Evolutionary conservation across 805 yeast species (phyloP), one percentile per base, ranked within the genome.

Genomic region (Teunomyces pallodes): DNA sequence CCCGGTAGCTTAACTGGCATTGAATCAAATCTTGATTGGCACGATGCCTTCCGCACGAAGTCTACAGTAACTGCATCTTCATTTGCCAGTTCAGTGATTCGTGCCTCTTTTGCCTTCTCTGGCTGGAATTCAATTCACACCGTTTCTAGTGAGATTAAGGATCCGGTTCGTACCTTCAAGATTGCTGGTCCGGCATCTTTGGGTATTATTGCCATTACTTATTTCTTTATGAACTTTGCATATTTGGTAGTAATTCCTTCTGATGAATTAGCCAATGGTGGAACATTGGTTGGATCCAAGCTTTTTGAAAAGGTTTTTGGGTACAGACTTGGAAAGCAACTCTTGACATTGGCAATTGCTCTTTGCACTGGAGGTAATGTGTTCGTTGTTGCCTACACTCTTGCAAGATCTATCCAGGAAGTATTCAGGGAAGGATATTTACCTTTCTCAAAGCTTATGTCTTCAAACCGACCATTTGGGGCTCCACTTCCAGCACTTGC

Each of bases 41-140:
- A 56, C 6, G 51, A 57, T 2, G 67, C 76, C 45, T 67, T 65
- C 44, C 50, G 54, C 1, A 60, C 68, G 28, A 67, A 69, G 47
- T 66, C 66, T 0, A 32, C 57, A 1, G 67, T 77, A 1, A 64
- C 77, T 1, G 36, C 72, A 2, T 66, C 85, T 0, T 71, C 79
- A 1, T 64, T 82, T 48, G 76, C 85, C 0, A 65, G 79, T 42
- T 84, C 85, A 0, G 72, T 82, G 24, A 72, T 82, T 17, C 80
- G 79, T 54, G 82, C 85, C 1, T 71, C 79, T 48, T 83, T 80
- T 66, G 78, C 84, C 4, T 81, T 75, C 52, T 72, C 79, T 4
- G 89, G 89, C 3, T 83, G 87, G 87, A 80, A 76, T 53, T 65
- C 78, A 6, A 82, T 82, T 7, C 86, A 82, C 56, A 74, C 82